Evolutionary conservation across 2,329 filamentous ascomycete species (phyloP).

Genomic region (Curvularia hawaiiensis): DNA sequence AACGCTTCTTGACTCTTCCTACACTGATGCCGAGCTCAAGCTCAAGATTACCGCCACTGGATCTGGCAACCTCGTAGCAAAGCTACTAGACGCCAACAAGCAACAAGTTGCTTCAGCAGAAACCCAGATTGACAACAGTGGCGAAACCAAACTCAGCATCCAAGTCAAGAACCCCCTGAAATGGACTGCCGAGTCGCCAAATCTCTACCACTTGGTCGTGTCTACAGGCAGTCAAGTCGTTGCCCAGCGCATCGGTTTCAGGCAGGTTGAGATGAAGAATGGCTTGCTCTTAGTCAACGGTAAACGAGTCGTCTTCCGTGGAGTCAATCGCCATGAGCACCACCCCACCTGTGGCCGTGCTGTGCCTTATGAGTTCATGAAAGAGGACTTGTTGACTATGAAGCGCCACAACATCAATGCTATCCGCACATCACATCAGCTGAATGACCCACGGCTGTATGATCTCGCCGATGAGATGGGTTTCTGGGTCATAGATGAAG

Average conservation of each 20-base stretch:
- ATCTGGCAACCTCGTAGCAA: slow-evolving; percentile 50
- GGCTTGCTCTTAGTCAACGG: slow-evolving; percentile 69
- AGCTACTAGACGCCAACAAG: slow-evolving; percentile 52
- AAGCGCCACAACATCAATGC: slow-evolving; percentile 75
- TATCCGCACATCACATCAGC: slow-evolving; percentile 71
- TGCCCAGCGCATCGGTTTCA: slow-evolving; percentile 65
- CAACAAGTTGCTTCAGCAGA: slow-evolving; percentile 20
- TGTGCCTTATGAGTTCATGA: slow-evolving; percentile 66
- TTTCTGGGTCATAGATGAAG: slow-evolving; percentile 66
- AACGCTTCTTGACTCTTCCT: slow-evolving; percentile 58
- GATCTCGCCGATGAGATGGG: slow-evolving; percentile 70
- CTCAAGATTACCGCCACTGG: slow-evolving; percentile 53
- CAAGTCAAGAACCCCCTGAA: slow-evolving; percentile 61
- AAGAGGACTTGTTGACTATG: slow-evolving; percentile 68
- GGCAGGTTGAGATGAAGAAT: slow-evolving; percentile 65
- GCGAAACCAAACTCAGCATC: slow-evolving; percentile 42
- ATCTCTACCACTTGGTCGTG: slow-evolving; percentile 63
- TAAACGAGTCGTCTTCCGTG: slow-evolving; percentile 63
- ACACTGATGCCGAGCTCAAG: slow-evolving; percentile 57
- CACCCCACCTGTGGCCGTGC: slow-evolving; percentile 67
- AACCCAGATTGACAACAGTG: slow-evolving; percentile 21
- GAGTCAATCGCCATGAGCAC: slow-evolving; percentile 73
- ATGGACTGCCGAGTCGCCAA: slow-evolving; percentile 71
- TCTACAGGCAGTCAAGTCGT: slow-evolving; percentile 50
- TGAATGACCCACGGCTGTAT: slow-evolving; percentile 64